A percentile compares a stretch with the other conserved stretches of the same genome.
Conservation (phyloP, 257 asterid species). For the Cordia subcordata region DNA sequence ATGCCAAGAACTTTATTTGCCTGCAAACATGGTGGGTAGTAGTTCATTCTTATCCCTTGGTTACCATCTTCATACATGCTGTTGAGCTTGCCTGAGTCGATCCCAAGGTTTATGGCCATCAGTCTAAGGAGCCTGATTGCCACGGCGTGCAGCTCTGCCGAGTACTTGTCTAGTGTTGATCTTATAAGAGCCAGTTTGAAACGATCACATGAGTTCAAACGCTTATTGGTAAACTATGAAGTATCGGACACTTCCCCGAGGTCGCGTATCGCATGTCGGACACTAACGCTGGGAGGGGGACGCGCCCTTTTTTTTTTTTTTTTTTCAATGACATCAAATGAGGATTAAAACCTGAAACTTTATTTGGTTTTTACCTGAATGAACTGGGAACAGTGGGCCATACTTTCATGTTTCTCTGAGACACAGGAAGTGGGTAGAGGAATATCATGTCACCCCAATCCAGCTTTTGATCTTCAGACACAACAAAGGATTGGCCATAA, state of each 20-base stretch:
- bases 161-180: constrained; percentile 28
- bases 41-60: constrained; percentile 41
- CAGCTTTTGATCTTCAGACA: constrained; percentile 38
- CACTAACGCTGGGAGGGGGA: too few relatives aligned
- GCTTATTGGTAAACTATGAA: too few relatives aligned
- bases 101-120: constrained; percentile 30
- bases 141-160: constrained; percentile 18
- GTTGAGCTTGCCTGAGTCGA: constrained; percentile 17
- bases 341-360: too few relatives aligned
- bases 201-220: background rate
- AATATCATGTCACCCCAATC: constrained; percentile 39
- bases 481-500: constrained; percentile 36
- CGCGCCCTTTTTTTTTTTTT: too few relatives aligned
- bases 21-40: constrained; percentile 30
- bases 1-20: constrained; percentile 35
- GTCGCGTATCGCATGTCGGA: too few relatives aligned
- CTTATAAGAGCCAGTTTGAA: constrained; percentile 6
- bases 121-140: constrained; percentile 15
- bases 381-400: constrained; percentile 27
- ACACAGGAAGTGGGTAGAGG: constrained; percentile 20
- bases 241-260: too few relatives aligned
- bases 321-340: too few relatives aligned
- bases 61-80: constrained; percentile 20
- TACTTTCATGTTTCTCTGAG: constrained; percentile 17
- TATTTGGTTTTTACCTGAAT: too few relatives aligned